Evolutionary conservation across 768 basidiomycete genomes (phyloP).

Genomic region (Psilocybe cyanescens): DNA sequence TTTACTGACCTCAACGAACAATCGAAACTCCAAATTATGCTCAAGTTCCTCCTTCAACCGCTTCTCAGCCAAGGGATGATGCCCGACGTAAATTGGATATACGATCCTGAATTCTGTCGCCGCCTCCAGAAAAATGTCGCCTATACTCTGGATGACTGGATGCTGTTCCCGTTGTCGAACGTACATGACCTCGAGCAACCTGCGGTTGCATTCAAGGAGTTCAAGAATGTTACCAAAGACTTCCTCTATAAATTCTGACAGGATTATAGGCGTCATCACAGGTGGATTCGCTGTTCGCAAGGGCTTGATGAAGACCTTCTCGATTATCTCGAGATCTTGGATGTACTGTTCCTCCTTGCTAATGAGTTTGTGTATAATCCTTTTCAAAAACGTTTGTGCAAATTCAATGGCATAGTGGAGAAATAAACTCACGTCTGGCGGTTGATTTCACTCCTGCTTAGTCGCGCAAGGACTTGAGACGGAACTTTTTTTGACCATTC

Average conservation of each 20-base stretch:
- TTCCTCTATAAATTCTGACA: conserved; percentile 84
- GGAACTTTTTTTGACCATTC: conserved; percentile 54
- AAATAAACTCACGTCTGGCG: conserved; percentile 68
- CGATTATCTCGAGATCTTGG: conserved; percentile 84
- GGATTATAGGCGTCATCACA: conserved; percentile 52
- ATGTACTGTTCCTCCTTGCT: conserved; percentile 90
- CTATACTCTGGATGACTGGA: conserved; percentile 82
- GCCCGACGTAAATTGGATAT: conserved; percentile 87
- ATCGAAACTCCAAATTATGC: conserved; percentile 77
- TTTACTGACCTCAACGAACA: conserved; percentile 79
- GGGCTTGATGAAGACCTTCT: conserved; percentile 62
- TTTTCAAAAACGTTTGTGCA: conserved; percentile 18
- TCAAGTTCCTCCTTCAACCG: conserved; percentile 86
- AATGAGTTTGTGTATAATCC: conserved; percentile 88
- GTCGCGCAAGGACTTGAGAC: conserved; percentile 38
- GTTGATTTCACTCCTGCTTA: conserved; percentile 79
- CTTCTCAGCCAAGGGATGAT: conserved; percentile 85
- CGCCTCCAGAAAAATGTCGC: conserved; percentile 86
- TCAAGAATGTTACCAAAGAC: conserved; percentile 90
- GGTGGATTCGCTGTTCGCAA: conserved; percentile 47
- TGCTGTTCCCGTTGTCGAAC: conserved; percentile 87
- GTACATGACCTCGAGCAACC: conserved; percentile 82
- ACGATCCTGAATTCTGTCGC: conserved; percentile 86
- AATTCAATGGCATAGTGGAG: conserved; percentile 2
- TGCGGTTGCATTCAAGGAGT: conserved; percentile 77